Evolutionary conservation across 352 stramenopile species (phyloP).

Genomic region (Phytophthora rubi): DNA sequence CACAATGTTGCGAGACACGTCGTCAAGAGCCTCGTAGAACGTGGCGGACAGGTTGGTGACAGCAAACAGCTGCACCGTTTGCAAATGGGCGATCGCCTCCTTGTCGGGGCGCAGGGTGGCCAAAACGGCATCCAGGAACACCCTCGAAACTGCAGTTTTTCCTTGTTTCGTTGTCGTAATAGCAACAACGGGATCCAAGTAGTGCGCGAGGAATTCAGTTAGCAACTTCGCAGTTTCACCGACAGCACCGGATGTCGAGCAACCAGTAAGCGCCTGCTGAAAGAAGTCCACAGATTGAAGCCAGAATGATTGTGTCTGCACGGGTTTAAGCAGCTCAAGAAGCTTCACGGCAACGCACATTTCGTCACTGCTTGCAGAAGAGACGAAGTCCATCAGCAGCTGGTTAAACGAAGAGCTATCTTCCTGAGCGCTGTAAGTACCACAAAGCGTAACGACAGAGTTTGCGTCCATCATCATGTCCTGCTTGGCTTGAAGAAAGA

Average conservation of each 20-base stretch:
- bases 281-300: constrained; percentile 71
- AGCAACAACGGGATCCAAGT: constrained; percentile 46
- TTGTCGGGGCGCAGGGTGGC: constrained; percentile 52
- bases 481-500: constrained; percentile 68
- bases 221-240: constrained; percentile 39
- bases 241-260: constrained; percentile 8
- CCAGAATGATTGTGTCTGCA: constrained; percentile 64
- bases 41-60: constrained; percentile 45
- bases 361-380: constrained; percentile 51
- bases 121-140: constrained; percentile 62
- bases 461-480: constrained; percentile 81
- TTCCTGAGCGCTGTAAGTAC: constrained; percentile 40
- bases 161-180: constrained; percentile 37
- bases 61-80: constrained; percentile 52
- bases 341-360: constrained; percentile 61
- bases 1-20: constrained; percentile 53
- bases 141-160: constrained; percentile 47
- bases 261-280: constrained; percentile 50
- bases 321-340: constrained; percentile 62
- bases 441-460: constrained; percentile 61
- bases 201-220: constrained; percentile 61
- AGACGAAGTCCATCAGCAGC: constrained; percentile 57
- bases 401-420: constrained; percentile 52
- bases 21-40: constrained; percentile 60
- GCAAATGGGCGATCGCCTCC: constrained; percentile 35